Percentiles rank a stretch among this genome's conserved stretches.
These are phyloP conservation scores for Rhododendron kiyosumense DNA, from an alignment of 148 eudicot species.

Conservation along the genomic window DNA sequence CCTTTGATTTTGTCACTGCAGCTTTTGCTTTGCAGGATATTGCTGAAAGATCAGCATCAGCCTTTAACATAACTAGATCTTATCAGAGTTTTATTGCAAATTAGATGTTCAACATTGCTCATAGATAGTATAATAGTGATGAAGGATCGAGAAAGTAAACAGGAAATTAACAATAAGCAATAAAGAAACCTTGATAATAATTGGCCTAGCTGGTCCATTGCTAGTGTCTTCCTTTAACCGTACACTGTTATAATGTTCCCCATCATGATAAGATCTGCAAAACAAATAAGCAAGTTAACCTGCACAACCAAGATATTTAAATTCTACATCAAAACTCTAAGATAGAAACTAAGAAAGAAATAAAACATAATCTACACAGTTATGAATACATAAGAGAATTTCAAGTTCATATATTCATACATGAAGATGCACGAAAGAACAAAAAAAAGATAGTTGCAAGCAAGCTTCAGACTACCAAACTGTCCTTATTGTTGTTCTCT, in stretches of 20 bases:
- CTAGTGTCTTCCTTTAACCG: conserved; percentile 76
- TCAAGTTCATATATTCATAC: neutral
- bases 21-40: conserved; percentile 54
- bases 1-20: conserved; percentile 34
- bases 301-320: neutral
- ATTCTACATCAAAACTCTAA: neutral
- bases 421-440: neutral
- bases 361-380: neutral
- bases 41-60: conserved; percentile 81
- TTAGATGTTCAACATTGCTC: neutral
- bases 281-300: conserved; percentile 3
- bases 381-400: neutral
- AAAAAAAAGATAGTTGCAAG: neutral
- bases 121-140: neutral
- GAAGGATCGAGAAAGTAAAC: conserved; percentile 5
- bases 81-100: conserved; percentile 25
- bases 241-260: conserved; percentile 85
- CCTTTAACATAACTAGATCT: conserved; percentile 53
- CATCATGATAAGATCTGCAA: conserved; percentile 84
- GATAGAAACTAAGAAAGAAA: neutral
- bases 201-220: conserved; percentile 74
- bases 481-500: neutral
- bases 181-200: conserved; percentile 58
- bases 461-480: neutral
- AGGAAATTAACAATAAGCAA: conserved; percentile 3